A percentile compares a stretch with the other conserved stretches of the same genome.
These are phyloP conservation scores for Hemisphaericaspora xylofermentans DNA, from an alignment of 1,139 yeast genomes.

Conservation along the genomic window DNA sequence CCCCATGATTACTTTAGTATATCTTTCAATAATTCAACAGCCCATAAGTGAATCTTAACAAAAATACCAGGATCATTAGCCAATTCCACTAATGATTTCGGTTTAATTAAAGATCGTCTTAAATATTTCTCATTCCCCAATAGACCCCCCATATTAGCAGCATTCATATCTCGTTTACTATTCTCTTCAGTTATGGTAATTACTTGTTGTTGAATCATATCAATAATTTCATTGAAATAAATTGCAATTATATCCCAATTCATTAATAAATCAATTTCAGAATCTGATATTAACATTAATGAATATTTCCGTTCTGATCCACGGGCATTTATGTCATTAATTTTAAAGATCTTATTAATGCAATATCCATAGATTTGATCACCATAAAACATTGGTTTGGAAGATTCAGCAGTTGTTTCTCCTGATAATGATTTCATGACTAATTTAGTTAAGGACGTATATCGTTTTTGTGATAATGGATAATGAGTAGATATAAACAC, in stretches of 20 bases:
- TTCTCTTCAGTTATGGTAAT: constrained; percentile 19
- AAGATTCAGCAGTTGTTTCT: constrained; percentile 66
- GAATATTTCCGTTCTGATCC: constrained; percentile 79
- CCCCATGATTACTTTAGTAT: constrained; percentile 8
- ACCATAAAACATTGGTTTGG: constrained; percentile 69
- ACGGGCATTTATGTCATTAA: constrained; percentile 68
- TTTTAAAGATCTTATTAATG: constrained; percentile 62
- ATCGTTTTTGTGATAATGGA: constrained; percentile 55
- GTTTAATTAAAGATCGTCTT: constrained; percentile 51
- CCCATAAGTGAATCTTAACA: constrained; percentile 67
- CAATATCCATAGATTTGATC: constrained; percentile 70
- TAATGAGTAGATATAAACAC: constrained; percentile 54
- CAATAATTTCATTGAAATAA: constrained; percentile 53
- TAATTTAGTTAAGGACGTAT: constrained; percentile 56
- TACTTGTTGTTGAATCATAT: constrained; percentile 47
- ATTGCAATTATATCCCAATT: constrained; percentile 59
- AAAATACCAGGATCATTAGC: constrained; percentile 61
- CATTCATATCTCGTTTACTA: constrained; percentile 11
- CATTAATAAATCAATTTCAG: constrained; percentile 50
- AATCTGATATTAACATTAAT: constrained; percentile 59
- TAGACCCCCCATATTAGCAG: constrained; percentile 17
- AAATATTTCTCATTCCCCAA: constrained; percentile 54
- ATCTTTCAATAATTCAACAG: constrained; percentile 42
- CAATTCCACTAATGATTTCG: constrained; percentile 58
- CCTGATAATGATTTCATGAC: constrained; percentile 69